Base-by-base conservation (phyloP, 495 filamentous ascomycete species). In the Acidomyces sp. region DNA sequence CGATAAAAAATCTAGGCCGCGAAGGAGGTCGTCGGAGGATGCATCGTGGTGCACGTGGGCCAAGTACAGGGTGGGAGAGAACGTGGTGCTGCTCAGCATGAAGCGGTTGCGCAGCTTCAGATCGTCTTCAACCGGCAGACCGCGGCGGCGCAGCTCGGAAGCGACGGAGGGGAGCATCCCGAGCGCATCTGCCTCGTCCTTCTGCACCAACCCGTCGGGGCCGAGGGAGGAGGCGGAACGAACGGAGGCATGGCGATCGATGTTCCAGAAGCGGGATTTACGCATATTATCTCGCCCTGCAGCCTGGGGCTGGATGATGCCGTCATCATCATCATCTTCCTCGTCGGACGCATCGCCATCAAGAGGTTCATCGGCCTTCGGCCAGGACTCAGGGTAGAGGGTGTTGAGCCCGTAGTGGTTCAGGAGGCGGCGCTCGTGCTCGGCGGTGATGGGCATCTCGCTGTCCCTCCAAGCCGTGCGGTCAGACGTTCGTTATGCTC, bases 31-130 rank as follows among this genome's bases (percentile, higher is more conserved):
- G 40, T 87, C 67, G 0, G 85, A 92, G 24, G 85, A 84, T 22
- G 78, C 87, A 21, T 74, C 71, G 28, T 78, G 75, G 59, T 97
- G 92, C 37, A 85, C 83, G 54, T 95, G 84, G 0, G 86, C 85
- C 4, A 97, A 72, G 55, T 92, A 97, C 2, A 93, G 68, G 4
- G 83, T 74, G 11, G 90, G 90, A 0, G 85, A 90, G 63, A 97
- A 97, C 37, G 85, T 87, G 7, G 88, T 94, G 16, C 87, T 95
- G 6, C 85, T 92, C 4, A 96, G 74, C 22, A 97, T 70, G 63
- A 95, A 96, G 34, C 85, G 78, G 59, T 93, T 94, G 27, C 81
- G 82, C 82, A 53, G 28, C 19, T 75, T 71, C 18, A 72, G 58
- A 54, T 96, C 86, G 47, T 95, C 82, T 48, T 93, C 83, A n/a